Conservation (phyloP, 768 basidiomycete genomes). For the Exsudoporus frostii region DNA sequence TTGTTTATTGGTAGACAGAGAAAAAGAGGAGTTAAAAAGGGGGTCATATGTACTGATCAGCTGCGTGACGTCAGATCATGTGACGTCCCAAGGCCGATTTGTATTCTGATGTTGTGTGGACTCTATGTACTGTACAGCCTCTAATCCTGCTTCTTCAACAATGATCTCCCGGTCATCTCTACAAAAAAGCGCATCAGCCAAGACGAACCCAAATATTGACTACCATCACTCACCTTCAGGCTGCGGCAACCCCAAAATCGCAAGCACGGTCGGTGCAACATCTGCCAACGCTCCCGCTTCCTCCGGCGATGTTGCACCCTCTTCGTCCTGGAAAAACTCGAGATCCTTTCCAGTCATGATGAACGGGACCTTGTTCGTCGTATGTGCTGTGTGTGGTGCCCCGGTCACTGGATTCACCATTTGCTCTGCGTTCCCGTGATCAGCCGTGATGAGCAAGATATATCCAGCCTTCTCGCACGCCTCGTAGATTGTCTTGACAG, state of each 20-base stretch:
- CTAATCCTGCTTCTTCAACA: conserved; percentile 29
- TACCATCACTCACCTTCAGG: conserved; percentile 53
- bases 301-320: conserved; percentile 44
- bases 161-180: conserved; percentile 32
- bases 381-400: conserved; percentile 89
- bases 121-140: conserved; percentile 12
- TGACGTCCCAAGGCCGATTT: neutral
- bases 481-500: conserved; percentile 82
- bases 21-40: neutral
- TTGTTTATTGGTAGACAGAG: neutral
- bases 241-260: conserved; percentile 67
- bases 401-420: conserved; percentile 84
- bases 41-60: neutral
- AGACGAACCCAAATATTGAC: neutral
- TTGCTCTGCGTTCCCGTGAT: conserved; percentile 96
- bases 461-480: conserved; percentile 86
- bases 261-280: conserved; percentile 87
- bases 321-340: conserved; percentile 48
- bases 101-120: neutral
- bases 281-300: conserved; percentile 82
- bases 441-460: conserved; percentile 83
- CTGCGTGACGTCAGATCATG: conserved; percentile 20
- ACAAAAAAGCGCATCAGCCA: neutral
- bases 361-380: conserved; percentile 85
- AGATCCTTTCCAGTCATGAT: conserved; percentile 73